Evolutionary conservation across 257 asterid genomes (phyloP).

Genomic region (Haberlea rhodopensis): DNA sequence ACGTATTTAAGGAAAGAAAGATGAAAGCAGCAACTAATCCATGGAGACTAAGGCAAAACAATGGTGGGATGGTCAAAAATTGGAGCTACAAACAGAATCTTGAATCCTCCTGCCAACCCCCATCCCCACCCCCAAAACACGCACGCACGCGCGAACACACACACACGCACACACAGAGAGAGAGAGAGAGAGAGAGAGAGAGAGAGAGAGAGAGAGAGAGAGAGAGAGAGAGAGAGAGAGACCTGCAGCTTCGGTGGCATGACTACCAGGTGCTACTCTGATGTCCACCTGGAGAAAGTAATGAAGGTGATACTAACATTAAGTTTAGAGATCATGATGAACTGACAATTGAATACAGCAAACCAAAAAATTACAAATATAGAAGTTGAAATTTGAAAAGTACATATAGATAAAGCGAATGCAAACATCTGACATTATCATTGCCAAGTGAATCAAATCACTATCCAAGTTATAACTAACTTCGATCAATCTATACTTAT

Average conservation of each 20-base stretch:
- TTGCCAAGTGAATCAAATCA: background rate
- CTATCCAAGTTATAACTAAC: background rate
- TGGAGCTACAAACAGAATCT: background rate
- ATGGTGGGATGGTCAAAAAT: background rate
- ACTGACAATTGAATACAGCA: background rate
- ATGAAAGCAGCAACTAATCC: background rate
- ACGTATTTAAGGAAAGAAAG: background rate
- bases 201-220: too few species aligned
- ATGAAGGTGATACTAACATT: slow-evolving; percentile 5
- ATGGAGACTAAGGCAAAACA: background rate
- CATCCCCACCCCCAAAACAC: too few species aligned
- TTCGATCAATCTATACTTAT: background rate
- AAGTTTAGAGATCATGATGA: background rate
- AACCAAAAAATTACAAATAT: background rate
- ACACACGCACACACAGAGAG: too few species aligned
- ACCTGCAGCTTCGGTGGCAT: slow-evolving; percentile 98
- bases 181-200: too few species aligned
- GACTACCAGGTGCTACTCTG: slow-evolving; percentile 91
- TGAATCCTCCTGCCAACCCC: background rate
- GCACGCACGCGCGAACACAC: too few species aligned
- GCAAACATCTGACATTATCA: background rate
- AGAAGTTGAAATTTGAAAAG: background rate
- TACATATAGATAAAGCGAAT: background rate
- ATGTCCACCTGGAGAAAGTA: slow-evolving; percentile 70
- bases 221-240: slow-evolving; percentile 30